Evolutionary conservation across 2,329 filamentous ascomycete genomes (phyloP), one percentile per base, ranked within the genome.

Genomic region (Colletotrichum spaethianum): DNA sequence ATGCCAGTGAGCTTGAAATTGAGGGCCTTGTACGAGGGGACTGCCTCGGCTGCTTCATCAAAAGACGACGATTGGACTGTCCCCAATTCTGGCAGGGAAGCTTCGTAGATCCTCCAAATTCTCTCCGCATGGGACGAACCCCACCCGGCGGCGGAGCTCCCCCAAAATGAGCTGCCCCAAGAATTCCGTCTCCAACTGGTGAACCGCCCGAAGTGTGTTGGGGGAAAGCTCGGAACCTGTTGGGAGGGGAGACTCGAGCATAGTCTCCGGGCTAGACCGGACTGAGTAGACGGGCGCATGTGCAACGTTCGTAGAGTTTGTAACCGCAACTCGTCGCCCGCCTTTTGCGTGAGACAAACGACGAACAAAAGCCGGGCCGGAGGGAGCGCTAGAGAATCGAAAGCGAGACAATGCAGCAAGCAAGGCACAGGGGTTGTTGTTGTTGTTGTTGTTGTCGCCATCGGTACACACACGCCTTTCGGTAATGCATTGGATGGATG

Each of bases 281-380:
- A 62, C 63, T 50, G 18, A 63, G 63, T n/a, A 71, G 56, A 40
- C 20, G 40, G 53, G 48, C 56, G 63, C 50, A 67, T 67, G 68
- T 40, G 46, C 44, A 50, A 14, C 20, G 23, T 44, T 31, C 33
- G 33, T 36, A 36, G 33, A 36, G 33, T 36, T 36, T 36, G 33
- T 11, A 9, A 5, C 2, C 52, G 14, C 26, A 26, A 60, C 38
- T 60, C n/a, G 20, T 18, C 7, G n/a, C 12, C 46, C 16, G 16
- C 23, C 23, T 42, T 28, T 28, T 33, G 23, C 18, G 16, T 56
- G 64, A 72, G 64, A 72, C 69, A 72, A 53, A 38, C 20, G 52
- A 72, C 69, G 69, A 72, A 52, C 64, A 68, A 68, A 72, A 72
- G n/a, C 69, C 69, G 69, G 69, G 52, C 33, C 36, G 48, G 55